Evolutionary conservation across 1,284 basidiomycete species (phyloP).

Genomic region (Pterulicium gracile): DNA sequence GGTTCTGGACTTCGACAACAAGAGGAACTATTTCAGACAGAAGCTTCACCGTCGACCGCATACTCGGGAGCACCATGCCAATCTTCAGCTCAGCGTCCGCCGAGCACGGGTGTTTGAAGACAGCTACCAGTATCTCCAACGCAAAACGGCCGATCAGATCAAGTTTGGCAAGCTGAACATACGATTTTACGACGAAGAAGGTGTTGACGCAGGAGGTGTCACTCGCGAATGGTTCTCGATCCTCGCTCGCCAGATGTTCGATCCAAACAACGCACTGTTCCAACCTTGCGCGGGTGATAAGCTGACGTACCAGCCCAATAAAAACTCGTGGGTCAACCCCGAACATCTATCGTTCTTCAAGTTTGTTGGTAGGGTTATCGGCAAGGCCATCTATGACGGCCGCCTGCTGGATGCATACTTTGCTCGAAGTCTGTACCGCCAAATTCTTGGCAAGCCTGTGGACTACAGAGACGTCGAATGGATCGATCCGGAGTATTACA

Average conservation of each 20-base stretch:
- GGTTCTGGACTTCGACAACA: conserved; percentile 99
- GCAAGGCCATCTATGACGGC: conserved; percentile 93
- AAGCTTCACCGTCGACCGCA: conserved; percentile 85
- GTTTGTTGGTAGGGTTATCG: conserved; percentile 96
- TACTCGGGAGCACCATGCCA: conserved; percentile 70
- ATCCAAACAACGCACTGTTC: conserved; percentile 98
- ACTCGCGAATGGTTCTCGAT: conserved; percentile 99
- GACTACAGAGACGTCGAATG: conserved; percentile 93
- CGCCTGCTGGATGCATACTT: conserved; percentile 97
- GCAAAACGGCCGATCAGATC: conserved; percentile 91
- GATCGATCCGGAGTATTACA: conserved; percentile 96
- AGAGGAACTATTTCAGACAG: conserved; percentile 96
- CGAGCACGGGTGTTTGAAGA: conserved; percentile 94
- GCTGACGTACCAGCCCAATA: conserved; percentile 94
- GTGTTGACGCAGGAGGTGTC: conserved; percentile 96
- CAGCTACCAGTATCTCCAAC: conserved; percentile 86
- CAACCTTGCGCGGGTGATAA: conserved; percentile 93
- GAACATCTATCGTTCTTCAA: conserved; percentile 98
- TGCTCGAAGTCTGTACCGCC: conserved; percentile 88
- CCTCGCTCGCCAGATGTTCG: conserved; percentile 96
- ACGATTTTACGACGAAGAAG: conserved; percentile 95
- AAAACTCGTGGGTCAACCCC: conserved; percentile 88
- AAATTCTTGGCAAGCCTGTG: conserved; percentile 83
- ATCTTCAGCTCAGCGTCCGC: conserved; percentile 88
- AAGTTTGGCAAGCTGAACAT: conserved; percentile 97